Conservation (phyloP, 1,139 yeast species). For the Hansenula anomala region DNA sequence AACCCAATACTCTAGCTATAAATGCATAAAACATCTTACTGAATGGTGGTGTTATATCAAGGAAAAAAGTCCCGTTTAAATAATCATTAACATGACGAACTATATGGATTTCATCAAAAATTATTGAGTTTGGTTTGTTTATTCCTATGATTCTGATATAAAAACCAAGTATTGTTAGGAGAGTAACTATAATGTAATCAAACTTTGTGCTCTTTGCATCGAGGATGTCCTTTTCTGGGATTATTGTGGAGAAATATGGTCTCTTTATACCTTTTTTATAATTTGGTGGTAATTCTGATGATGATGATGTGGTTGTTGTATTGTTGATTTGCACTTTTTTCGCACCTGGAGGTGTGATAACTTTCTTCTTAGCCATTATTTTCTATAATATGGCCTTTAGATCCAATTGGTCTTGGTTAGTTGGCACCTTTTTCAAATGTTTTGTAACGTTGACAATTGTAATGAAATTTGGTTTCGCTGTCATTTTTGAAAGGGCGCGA, state of each 20-base stretch:
- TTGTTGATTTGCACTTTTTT: no score
- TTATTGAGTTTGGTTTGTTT: constrained; percentile 40
- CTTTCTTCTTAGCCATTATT: constrained; percentile 1
- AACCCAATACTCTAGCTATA: constrained; percentile 37
- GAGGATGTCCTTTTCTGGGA: constrained; percentile 2
- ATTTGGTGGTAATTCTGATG: constrained; percentile 6
- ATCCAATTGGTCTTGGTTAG: no score
- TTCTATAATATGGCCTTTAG: background rate
- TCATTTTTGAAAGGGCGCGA: no score
- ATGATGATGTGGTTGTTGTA: background rate
- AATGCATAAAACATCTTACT: constrained; percentile 43
- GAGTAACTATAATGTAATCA: constrained; percentile 9
- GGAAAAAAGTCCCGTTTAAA: constrained; percentile 53
- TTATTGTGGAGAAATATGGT: constrained; percentile 16
- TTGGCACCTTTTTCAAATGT: no score
- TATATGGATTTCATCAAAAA: constrained; percentile 62
- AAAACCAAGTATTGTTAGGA: constrained; percentile 11
- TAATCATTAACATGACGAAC: constrained; percentile 68
- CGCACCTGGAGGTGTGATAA: background rate
- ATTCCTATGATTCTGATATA: constrained; percentile 30
- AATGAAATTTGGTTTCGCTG: no score
- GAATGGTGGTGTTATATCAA: constrained; percentile 63
- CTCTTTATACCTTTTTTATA: constrained; percentile 21
- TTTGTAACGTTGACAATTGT: no score
- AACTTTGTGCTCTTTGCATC: constrained; percentile 3